Evolutionary conservation across 352 stramenopile genomes (phyloP), one percentile per base, ranked within the genome.

Genomic region (Elongisporangium undulatum): DNA sequence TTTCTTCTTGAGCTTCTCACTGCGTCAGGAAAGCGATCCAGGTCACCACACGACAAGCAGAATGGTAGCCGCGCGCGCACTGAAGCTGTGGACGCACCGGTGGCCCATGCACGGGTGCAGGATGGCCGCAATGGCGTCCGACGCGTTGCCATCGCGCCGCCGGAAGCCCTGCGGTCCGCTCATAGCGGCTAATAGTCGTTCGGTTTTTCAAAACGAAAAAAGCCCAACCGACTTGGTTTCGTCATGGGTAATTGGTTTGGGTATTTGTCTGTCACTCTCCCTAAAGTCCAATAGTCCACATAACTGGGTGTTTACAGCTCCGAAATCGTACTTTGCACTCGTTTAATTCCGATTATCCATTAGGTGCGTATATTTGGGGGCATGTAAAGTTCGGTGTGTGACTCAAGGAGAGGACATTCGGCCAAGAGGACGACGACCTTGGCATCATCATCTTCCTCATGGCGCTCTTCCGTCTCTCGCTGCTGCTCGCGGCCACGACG

Each of bases 61-160:
- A 59, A 49, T 49, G 49, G 53, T 16, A 56, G 3, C 52, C 10
- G 0, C 6, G 39, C 66, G 48, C 12, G 16, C 23, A 15, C n/a
- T 0, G 2, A 53, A 3, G n/a, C 6, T 10, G 15, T 51, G 0
- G 16, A 60, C 63, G 4, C 48, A 91, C 82, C 82, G 57, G 38
- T 77, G 81, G 3, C 78, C 74, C 55, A 85, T 76, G 55, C 86
- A 71, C 49, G 79, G 82, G 62, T 89, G 70, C 24, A 90, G 66
- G 49, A 90, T 73, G 41, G 75, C 79, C 20, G 72, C 79, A 53
- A 92, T 78, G 22, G 77, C 74, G 48, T 87, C 75, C n/a, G 79
- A 88, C 15, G 79, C 77, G 66, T 90, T 92, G 57, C 72, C 76
- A 55, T 90, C 78, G 55, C 79, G 79, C 19, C 71, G 75, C 12